A percentile compares a stretch with the other conserved stretches of the same genome.
phyloP scores from a whole-genome alignment of 2,329 filamentous ascomycete species.

The Chalara sp. region DNA sequence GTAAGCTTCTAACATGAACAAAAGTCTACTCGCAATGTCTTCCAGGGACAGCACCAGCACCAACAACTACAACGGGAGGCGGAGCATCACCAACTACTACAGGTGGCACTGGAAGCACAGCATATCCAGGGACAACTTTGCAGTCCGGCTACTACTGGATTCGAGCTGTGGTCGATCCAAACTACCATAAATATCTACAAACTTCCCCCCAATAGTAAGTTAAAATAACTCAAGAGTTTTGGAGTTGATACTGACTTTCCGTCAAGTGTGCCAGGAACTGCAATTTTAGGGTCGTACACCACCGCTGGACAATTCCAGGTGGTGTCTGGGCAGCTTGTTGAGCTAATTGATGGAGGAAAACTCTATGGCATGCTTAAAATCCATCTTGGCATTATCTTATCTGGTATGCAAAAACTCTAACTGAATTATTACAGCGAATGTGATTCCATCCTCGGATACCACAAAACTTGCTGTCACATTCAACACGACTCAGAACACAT shows the following conservation, averaged over 20 bases:
- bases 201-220: conserved; percentile 32
- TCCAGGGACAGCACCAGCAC: conserved; percentile 24
- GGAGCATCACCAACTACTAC: conserved; percentile 5
- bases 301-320: conserved; percentile 54
- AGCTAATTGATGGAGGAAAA: conserved; percentile 32
- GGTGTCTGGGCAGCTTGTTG: conserved; percentile 44
- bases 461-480: conserved; percentile 46
- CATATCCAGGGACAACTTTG: conserved; percentile 36
- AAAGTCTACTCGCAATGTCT: conserved; percentile 33
- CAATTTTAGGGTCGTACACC: conserved; percentile 43
- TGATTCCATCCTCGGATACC: conserved; percentile 32
- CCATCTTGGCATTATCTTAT: too few relatives aligned
- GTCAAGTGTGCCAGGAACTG: conserved; percentile 33
- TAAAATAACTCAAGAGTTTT: too few relatives aligned
- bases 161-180: conserved; percentile 48
- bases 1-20: not conserved
- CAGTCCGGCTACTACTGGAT: conserved; percentile 43
- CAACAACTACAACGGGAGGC: conserved; percentile 6
- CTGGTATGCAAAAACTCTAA: too few relatives aligned
- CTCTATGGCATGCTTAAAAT: conserved; percentile 12
- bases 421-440: conserved; percentile 5
- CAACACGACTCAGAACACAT: conserved; percentile 41
- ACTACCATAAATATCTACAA: conserved; percentile 50
- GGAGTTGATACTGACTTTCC: too few relatives aligned
- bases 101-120: conserved; percentile 18